Base-by-base conservation (phyloP, 2,329 filamentous ascomycete species). In the Pseudogymnoascus sp. region DNA sequence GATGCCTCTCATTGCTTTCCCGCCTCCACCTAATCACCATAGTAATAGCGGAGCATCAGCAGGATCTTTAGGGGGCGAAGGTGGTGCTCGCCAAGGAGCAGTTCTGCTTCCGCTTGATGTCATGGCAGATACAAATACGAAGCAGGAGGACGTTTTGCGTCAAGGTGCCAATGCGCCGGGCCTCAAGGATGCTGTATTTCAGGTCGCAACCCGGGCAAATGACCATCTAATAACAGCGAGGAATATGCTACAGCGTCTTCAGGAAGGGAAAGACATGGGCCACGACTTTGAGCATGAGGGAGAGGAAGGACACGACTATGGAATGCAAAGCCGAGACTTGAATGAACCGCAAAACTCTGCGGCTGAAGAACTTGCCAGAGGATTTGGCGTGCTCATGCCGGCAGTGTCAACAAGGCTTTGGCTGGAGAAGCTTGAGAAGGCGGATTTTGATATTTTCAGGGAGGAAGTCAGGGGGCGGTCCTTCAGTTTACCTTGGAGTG, bases 161-260 rank as follows among this genome's bases (percentile, higher is more conserved):
- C 82, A 87, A 43, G 93, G 93, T 0, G 86, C 89, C 0, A 78
- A 84, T n/a, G 93, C 93, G 0, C 80, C 85, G 0, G 93, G 93
- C 0, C 80, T 97, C 16, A 87, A 89, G 65, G 93, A 99, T 75
- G 93, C 93, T 3, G 86, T 97, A 0, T 99, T 97, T 75, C 83
- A 86, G 3, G 91, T 99, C 12, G 95, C 95, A 0, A 99, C 95
- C 0, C 85, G 93, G 38, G 95, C 95, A 5, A 96, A 96, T 72
- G 95, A 99, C 73, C 95, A 99, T 75, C 80, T 99, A 36, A 96
- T 97, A 68, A 97, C 93, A 0, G 93, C 90, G 1, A 82, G 92
- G 64, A 91, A 96, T 74, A 96, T 99, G 92, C 76, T 97, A 65
- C 88, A 86, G 71, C 91, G 90, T 70, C 77, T 96, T 18, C 85